Percentiles rank a stretch among this genome's conserved stretches.
Evolutionary conservation across 2,329 filamentous ascomycete species (phyloP).

Genomic region (Alternaria triticina): DNA sequence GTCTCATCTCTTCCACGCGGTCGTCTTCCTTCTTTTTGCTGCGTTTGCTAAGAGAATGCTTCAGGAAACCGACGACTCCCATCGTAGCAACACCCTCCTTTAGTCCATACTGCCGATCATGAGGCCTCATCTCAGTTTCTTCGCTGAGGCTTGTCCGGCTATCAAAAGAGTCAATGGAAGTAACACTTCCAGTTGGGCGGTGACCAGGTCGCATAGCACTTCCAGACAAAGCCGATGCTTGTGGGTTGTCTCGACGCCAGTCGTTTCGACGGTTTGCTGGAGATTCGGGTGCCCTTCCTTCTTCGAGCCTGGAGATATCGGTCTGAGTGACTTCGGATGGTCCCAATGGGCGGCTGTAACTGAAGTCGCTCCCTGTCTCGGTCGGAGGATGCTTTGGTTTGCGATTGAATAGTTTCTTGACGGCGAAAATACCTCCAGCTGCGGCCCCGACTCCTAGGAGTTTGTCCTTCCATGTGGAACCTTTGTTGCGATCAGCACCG

Average conservation of each 20-base stretch:
- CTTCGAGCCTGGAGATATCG: slow-evolving; percentile 58
- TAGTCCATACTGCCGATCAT: slow-evolving; percentile 44
- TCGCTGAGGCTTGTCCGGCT: slow-evolving; percentile 48
- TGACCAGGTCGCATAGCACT: slow-evolving; percentile 51
- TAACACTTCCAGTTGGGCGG: slow-evolving; percentile 43
- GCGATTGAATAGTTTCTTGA: slow-evolving; percentile 64
- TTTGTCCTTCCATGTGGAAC: slow-evolving; percentile 53
- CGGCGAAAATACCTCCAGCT: slow-evolving; percentile 49
- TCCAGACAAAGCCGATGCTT: slow-evolving; percentile 51
- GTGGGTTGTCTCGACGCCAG: slow-evolving; percentile 47
- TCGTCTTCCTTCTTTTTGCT: slow-evolving; percentile 66
- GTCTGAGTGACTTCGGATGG: slow-evolving; percentile 56
- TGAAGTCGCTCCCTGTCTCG: slow-evolving; percentile 60
- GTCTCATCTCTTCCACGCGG: slow-evolving; percentile 62
- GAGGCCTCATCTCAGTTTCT: slow-evolving; percentile 29
- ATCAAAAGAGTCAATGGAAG: slow-evolving; percentile 50
- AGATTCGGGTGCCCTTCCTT: slow-evolving; percentile 59
- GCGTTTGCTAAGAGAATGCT: slow-evolving; percentile 56
- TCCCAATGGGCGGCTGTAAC: slow-evolving; percentile 60
- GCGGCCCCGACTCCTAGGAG: slow-evolving; percentile 54
- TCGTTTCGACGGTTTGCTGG: slow-evolving; percentile 46
- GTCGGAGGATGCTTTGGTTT: slow-evolving; percentile 52
- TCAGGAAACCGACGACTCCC: slow-evolving; percentile 49
- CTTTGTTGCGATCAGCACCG: slow-evolving; percentile 34
- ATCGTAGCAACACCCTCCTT: slow-evolving; percentile 57